Base-by-base conservation (phyloP, 441 rosid species). In the Gossypium trilobum region DNA sequence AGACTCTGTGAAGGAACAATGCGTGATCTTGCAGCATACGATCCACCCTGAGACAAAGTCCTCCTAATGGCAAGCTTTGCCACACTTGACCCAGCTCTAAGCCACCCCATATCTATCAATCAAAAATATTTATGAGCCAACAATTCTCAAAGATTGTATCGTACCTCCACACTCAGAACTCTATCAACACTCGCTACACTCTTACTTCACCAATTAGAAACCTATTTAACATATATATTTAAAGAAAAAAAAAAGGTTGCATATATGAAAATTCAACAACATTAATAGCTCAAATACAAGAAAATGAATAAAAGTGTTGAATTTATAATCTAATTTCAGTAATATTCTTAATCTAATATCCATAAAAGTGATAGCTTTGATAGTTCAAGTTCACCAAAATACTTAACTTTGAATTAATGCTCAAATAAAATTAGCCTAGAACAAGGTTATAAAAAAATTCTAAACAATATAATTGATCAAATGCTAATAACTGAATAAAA, bases 11-110 rank as follows among this genome's bases (percentile, higher is more conserved):
- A 82, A 0, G 91, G 88, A 74, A 79, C 56, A 2, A 76, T 58
- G 0, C 88, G 84, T 42, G 87, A 75, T 75, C 95, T 85, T 0
- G 91, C 31, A 0, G 86, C 79, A 77, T 88, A 85, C 0, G 89
- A 85, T 68, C 85, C 84, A 51, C 88, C 73, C 59, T 86, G 93
- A 36, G 88, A 83, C 71, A 94, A 54, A 69, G 85, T 82, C 85
- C 89, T 94, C 82, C 82, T 78, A n/a, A 87, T 84, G 36, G 91
- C 89, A 77, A 85, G 84, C 86, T 83, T 89, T 42, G 92, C 88
- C 5, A 85, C 75, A 64, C 82, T 75, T 10, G 97, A 81, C 58
- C 97, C 84, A 74, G 90, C 93, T 82, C 93, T 84, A 73, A 89
- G 83, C 99, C 92, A 92, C 73, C 56, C 56, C 56, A 51, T 51